Base-by-base conservation (phyloP, 2,329 filamentous ascomycete genomes). In the Cryphonectria carpinicola region DNA sequence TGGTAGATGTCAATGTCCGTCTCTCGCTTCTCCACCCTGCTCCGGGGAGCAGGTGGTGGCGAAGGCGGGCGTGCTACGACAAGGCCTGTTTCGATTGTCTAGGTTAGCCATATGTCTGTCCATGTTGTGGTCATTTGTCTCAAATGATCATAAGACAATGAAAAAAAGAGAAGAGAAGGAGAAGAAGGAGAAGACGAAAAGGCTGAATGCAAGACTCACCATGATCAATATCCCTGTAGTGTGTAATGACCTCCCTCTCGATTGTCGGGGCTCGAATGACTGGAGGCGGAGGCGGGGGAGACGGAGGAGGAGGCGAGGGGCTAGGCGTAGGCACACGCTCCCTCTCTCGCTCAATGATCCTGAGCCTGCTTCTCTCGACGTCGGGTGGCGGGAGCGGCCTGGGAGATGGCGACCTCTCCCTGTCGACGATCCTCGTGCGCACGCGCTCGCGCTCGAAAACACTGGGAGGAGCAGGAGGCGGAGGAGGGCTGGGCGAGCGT, bases 171-270 rank as follows among this genome's bases (percentile, higher is more conserved):
- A n/a, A 6, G 25, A 54, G n/a, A 54, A 52, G 3, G 25, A 11
- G 2, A 52, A 52, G 22, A 10, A 22, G 14, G n/a, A n/a, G 22
- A 46, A 13, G 19, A 5, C 6, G 28, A 56, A 11, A 52, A 25
- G 10, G 52, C 35, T 28, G 4, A 32, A 32, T 32, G 32, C 37
- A 14, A 10, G 7, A 80, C 89, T 78, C 84, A 93, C 93, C 94
- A 81, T 97, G 93, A 77, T 97, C 93, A 75, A 97, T 92, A 77
- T 95, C 92, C 70, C 91, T 88, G 79, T 96, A 95, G 81, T 96
- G 93, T 0, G 93, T 97, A 74, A 97, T 95, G 71, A 97, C 90
- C 78, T 97, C 93, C 77, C 95, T 90, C 80, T 95, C 93, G 75
- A 97, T 93, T 0, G 91, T 92, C 46, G 94, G 94, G 28, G 91